Evolutionary conservation across 805 yeast species (phyloP).

Genomic region (Wickerhamomyces strasburgensis): DNA sequence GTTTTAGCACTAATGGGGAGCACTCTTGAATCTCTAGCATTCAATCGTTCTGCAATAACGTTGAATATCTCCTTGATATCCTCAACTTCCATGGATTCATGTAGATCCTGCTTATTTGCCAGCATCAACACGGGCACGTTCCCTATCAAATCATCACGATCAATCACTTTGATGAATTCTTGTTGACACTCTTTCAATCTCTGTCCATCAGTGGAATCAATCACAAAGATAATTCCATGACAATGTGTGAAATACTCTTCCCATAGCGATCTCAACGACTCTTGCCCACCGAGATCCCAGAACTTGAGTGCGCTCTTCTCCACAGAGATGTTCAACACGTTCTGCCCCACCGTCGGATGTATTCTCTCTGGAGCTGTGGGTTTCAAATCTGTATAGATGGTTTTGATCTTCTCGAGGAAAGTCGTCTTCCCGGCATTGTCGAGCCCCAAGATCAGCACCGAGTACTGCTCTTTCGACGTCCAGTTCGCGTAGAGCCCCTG

Average conservation of each 20-base stretch:
- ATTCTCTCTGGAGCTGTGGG: slow-evolving; percentile 54
- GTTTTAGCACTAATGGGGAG: slow-evolving; percentile 83
- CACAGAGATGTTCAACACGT: slow-evolving; percentile 43
- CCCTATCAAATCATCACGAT: slow-evolving; percentile 49
- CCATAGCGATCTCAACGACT: slow-evolving; percentile 82
- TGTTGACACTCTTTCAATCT: slow-evolving; percentile 79
- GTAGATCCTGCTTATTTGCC: slow-evolving; percentile 89
- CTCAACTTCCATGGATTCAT: slow-evolving; percentile 65
- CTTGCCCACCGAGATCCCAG: slow-evolving; percentile 98
- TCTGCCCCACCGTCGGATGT: slow-evolving; percentile 94
- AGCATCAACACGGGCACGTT: slow-evolving; percentile 91
- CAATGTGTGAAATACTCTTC: slow-evolving; percentile 76
- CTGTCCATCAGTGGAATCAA: slow-evolving; percentile 83
- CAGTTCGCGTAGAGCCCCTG: slow-evolving; percentile 54
- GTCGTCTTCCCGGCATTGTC: slow-evolving; percentile 98
- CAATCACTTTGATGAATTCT: slow-evolving; percentile 50
- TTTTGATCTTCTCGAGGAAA: slow-evolving; percentile 60
- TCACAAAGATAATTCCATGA: slow-evolving; percentile 88
- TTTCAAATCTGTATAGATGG: slow-evolving; percentile 43
- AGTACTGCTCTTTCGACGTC: slow-evolving; percentile 64
- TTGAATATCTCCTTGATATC: slow-evolving; percentile 81
- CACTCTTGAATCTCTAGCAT: slow-evolving; percentile 88
- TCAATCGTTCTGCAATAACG: slow-evolving; percentile 72
- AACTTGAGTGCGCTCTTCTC: slow-evolving; percentile 52
- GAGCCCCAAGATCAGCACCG: slow-evolving; percentile 77